Base-by-base conservation (phyloP, 23 red algal genomes). In the Chondrus crispus region DNA sequence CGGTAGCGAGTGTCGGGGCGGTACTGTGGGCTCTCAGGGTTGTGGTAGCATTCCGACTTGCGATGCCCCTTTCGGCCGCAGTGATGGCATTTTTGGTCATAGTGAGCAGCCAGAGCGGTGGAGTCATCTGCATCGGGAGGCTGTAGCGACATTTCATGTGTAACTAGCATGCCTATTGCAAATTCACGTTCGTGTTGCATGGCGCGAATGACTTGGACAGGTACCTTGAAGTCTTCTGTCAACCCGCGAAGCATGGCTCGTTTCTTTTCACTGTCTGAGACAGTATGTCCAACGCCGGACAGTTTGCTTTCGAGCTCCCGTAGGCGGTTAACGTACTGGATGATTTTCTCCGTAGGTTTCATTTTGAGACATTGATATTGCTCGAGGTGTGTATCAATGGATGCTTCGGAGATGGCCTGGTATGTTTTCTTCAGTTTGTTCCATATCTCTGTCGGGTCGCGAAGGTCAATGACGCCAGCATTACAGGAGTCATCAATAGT, bases 11-110 rank as follows among this genome's bases (percentile, higher is more conserved):
- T 9, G 14, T 64, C 58, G 26, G 14, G 14, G 24, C 35, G 26
- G n/a, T 90, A 80, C 12, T 64, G 62, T 39, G 2, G 13, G 46
- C 52, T 81, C 24, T 63, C 74, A 16, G 86, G 86, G 35, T 90
- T 80, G 32, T 90, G 55, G 40, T 49, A 90, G 50, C 86, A 90
- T 32, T 90, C 41, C 2, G 41, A 54, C 74, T 68, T 80, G 26
- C 40, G 75, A 58, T 89, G 85, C 4, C 37, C 37, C 16, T 39
- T 24, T 14, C 73, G 13, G 5, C 85, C 85, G 35, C 85, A 89
- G 32, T 79, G 35, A 40, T 79, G 18, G 32, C 69, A 89, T 19
- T 89, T 86, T 76, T 58, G 40, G 58, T 40, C 22, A n/a, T 20
- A 13, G 9, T 68, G 30, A 24, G 35, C 20, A 68, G 30, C 53